Percentiles rank a stretch among this genome's conserved stretches.
phyloP scores from a whole-genome alignment of 306 rosid genomes.

The Casuarina glauca region DNA sequence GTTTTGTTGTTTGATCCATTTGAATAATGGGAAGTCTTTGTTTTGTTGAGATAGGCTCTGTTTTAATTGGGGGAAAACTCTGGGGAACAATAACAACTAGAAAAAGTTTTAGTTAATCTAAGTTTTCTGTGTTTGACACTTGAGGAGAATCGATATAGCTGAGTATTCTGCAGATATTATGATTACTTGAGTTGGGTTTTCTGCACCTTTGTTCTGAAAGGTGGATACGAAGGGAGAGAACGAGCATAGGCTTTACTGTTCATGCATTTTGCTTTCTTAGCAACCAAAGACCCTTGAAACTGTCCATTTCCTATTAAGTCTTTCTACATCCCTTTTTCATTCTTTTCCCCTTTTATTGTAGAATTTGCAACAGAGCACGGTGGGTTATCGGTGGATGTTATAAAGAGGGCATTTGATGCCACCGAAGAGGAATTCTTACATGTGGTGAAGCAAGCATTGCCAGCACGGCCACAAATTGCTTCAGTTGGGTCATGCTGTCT shows the following conservation, averaged over 20 bases:
- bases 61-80: background rate
- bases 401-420: slow-evolving; percentile 81
- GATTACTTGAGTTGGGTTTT: background rate
- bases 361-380: slow-evolving; percentile 86
- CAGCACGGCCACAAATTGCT: slow-evolving; percentile 69
- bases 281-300: background rate
- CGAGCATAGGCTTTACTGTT: background rate
- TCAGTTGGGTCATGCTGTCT: slow-evolving; percentile 94
- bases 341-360: slow-evolving; percentile 33
- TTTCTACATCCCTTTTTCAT: background rate
- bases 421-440: slow-evolving; percentile 81
- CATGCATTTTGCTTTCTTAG: background rate
- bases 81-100: background rate
- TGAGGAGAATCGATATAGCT: background rate
- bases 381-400: slow-evolving; percentile 78
- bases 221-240: background rate
- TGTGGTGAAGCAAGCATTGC: slow-evolving; percentile 65
- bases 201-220: background rate
- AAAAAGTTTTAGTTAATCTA: background rate
- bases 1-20: background rate
- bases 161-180: background rate
- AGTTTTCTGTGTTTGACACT: background rate
- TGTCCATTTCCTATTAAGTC: background rate
- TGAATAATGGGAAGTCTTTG: background rate
- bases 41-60: background rate